phyloP scores from a whole-genome alignment of 345 rosid genomes.

The Pugionium dolabratum region DNA sequence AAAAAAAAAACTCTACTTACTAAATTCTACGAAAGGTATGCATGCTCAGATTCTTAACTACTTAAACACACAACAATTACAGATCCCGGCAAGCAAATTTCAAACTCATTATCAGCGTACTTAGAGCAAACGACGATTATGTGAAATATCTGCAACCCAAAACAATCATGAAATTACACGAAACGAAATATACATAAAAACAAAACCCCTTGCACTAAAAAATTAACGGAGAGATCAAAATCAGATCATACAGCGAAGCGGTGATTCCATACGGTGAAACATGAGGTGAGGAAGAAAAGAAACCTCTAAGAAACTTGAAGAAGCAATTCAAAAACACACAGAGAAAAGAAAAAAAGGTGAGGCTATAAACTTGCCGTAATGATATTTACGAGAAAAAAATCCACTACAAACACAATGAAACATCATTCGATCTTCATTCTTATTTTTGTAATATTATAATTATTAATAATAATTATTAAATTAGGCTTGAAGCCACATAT shows the following conservation, averaged over 20 bases:
- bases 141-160: too few relatives aligned
- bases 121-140: not conserved
- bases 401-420: slow-evolving; percentile 27
- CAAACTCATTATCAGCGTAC: not conserved
- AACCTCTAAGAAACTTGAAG: not conserved
- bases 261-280: not conserved
- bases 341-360: slow-evolving; percentile 13
- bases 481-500: slow-evolving; percentile 31
- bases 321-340: slow-evolving; percentile 19
- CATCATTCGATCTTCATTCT: slow-evolving; percentile 32
- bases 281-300: slow-evolving; percentile 20
- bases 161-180: slow-evolving; percentile 16
- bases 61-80: too few relatives aligned
- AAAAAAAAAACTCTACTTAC: not conserved
- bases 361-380: slow-evolving; percentile 32
- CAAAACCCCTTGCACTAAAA: slow-evolving; percentile 12
- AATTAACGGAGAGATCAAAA: slow-evolving; percentile 28
- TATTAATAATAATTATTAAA: slow-evolving; percentile 12
- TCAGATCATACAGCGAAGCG: not conserved
- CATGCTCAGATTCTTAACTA: slow-evolving; percentile 1
- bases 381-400: not conserved
- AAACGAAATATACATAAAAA: slow-evolving; percentile 12
- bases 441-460: not conserved
- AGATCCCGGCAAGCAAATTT: not conserved
- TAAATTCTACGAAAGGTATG: not conserved